Conservation (phyloP, 139 green algal genomes). For the Choricystis sp. region DNA sequence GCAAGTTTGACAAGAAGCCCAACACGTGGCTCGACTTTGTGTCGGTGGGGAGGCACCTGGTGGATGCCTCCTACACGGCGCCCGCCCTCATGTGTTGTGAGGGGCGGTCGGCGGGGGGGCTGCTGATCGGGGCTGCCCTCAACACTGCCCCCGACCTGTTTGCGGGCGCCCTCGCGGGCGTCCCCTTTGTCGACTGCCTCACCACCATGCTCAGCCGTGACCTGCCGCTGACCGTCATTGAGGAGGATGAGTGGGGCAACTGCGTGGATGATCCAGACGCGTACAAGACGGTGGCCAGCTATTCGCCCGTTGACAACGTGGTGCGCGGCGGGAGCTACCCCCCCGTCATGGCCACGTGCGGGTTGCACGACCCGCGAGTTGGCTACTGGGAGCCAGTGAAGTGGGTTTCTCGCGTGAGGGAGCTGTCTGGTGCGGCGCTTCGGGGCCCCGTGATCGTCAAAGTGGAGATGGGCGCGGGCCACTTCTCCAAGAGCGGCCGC, state of each 20-base stretch:
- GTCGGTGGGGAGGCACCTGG: slow-evolving; percentile 42
- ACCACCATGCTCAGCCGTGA: slow-evolving; percentile 57
- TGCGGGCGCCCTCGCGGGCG: slow-evolving; percentile 17
- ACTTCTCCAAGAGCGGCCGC: slow-evolving; percentile 58
- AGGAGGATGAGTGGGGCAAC: slow-evolving; percentile 59
- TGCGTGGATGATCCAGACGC: slow-evolving; percentile 23
- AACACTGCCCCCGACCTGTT: slow-evolving; percentile 62
- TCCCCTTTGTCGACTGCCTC: slow-evolving; percentile 85
- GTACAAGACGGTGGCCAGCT: slow-evolving; percentile 76
- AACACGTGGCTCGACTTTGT: slow-evolving; percentile 77
- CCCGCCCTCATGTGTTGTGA: slow-evolving; percentile 29
- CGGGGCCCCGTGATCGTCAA: slow-evolving; percentile 53
- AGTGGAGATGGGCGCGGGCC: slow-evolving; percentile 33
- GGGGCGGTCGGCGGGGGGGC: slow-evolving; percentile 53
- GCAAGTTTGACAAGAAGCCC: slow-evolving; percentile 58
- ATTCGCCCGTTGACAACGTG: slow-evolving; percentile 85
- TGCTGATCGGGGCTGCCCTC: slow-evolving; percentile 51
- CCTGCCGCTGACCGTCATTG: slow-evolving; percentile 37
- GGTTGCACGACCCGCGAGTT: slow-evolving; percentile 70
- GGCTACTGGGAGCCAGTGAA: slow-evolving; percentile 61
- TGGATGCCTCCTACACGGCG: slow-evolving; percentile 33
- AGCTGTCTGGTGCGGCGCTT: slow-evolving; percentile 22
- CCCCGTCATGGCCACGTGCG: slow-evolving; percentile 63
- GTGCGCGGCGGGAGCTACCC: slow-evolving; percentile 42
- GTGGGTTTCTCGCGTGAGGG: slow-evolving; percentile 61